phyloP scores from a whole-genome alignment of 768 basidiomycete genomes.

The Suillus sp. region DNA sequence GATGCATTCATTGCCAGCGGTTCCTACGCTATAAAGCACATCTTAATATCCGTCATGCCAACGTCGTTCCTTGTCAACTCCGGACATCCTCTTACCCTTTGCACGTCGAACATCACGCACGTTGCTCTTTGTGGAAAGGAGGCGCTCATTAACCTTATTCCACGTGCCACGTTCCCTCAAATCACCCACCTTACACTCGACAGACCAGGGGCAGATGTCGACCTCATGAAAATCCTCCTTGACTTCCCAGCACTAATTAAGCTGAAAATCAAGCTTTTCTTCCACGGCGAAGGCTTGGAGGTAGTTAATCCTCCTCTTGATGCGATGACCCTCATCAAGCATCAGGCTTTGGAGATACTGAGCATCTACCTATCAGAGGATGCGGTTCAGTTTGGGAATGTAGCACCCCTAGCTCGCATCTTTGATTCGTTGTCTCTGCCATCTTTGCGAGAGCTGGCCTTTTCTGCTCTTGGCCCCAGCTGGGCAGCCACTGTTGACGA shows the following conservation, averaged over 20 bases:
- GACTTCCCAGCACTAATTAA: constrained; percentile 22
- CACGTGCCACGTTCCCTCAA: constrained; percentile 19
- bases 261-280: constrained; percentile 20
- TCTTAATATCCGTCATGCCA: constrained; percentile 22
- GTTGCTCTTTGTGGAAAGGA: constrained; percentile 21
- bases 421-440: constrained; percentile 28
- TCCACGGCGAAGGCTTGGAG: constrained; percentile 17
- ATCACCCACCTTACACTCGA: constrained; percentile 30
- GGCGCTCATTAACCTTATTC: constrained; percentile 19
- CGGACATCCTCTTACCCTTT: constrained; percentile 6
- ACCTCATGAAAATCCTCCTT: constrained; percentile 19
- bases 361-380: constrained; percentile 26
- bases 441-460: constrained; percentile 18
- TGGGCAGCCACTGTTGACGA: neutral
- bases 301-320: constrained; percentile 14
- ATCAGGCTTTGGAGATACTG: constrained; percentile 11
- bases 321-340: constrained; percentile 16
- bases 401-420: constrained; percentile 18
- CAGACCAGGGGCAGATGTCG: constrained; percentile 5
- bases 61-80: constrained; percentile 11
- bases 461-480: constrained; percentile 13
- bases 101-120: constrained; percentile 21
- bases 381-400: constrained; percentile 24
- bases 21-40: constrained; percentile 18
- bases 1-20: constrained; percentile 20